Base-by-base conservation (phyloP, 2,329 filamentous ascomycete species). In the Fusarium scirpi region DNA sequence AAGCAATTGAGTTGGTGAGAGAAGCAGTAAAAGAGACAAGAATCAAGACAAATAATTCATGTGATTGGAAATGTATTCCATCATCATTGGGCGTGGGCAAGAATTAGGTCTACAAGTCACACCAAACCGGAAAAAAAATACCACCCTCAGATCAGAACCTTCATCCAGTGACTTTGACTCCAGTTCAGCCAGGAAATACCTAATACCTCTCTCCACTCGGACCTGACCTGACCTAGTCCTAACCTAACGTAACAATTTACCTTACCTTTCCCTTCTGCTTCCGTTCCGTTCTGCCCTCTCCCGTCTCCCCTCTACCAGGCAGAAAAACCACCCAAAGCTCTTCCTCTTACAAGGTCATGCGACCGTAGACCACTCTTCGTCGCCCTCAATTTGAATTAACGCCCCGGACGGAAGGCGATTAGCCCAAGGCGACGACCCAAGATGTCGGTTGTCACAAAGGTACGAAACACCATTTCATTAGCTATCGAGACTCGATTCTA, bases 361-460 rank as follows among this genome's bases (percentile, higher is more conserved):
- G 74, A 80, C 78, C 78, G 75, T 79, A 79, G 63, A 79, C 74
- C 71, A 73, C 74, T 76, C 70, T 75, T 74, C 69, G 78, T 78
- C 78, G 78, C 77, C 78, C 78, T 77, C 74, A 78, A 73, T 74
- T 68, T 72, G 62, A 70, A 69, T 75, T 74, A 53, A 75, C 72
- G 72, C 76, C 74, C 75, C 74, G 76, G 77, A 79, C 78, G 77
- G 76, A 76, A 86, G 85, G 85, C 85, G 84, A 85, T 81, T 80
- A 83, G 82, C 79, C 79, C 71, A 82, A 70, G 79, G 85, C 83
- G 79, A 79, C 79, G 68, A 71, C 65, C 24, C 71, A 86, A 88
- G 79, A 89, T 89, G 86, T 87, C 86, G 83, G 85, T 89, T 85
- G 86, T 83, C 82, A 86, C 85, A 73, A 87, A 88, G 85, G 87